A percentile compares a stretch with the other conserved stretches of the same genome.
Conservation (phyloP, 2,329 filamentous ascomycete genomes). For the Ophiocordyceps sinensis region DNA sequence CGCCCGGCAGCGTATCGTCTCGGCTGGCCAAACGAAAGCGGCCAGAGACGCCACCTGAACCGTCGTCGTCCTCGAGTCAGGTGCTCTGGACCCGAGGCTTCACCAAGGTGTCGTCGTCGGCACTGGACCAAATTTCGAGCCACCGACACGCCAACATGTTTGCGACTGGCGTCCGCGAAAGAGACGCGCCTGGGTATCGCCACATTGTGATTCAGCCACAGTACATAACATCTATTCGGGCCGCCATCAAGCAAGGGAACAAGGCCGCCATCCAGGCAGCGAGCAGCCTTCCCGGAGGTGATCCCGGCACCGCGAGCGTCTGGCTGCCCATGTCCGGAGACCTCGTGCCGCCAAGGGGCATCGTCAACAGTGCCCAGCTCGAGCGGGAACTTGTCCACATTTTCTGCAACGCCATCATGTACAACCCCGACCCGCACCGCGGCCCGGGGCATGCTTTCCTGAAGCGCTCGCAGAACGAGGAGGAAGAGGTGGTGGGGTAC, state of each 20-base stretch:
- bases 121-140: constrained; percentile 62
- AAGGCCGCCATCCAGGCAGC: constrained; percentile 47
- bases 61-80: constrained; percentile 44
- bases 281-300: constrained; percentile 44
- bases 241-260: constrained; percentile 60
- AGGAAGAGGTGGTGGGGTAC: constrained; percentile 39
- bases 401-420: constrained; percentile 98
- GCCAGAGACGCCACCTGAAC: constrained; percentile 31
- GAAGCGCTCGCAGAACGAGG: constrained; percentile 26
- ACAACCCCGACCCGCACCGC: constrained; percentile 70
- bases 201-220: constrained; percentile 61
- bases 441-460: constrained; percentile 52
- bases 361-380: constrained; percentile 84
- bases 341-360: constrained; percentile 70
- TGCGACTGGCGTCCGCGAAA: constrained; percentile 58
- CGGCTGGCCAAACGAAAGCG: constrained; percentile 41
- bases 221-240: constrained; percentile 64
- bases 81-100: constrained; percentile 67
- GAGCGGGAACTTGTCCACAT: constrained; percentile 91
- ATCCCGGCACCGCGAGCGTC: constrained; percentile 39
- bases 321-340: constrained; percentile 60
- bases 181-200: constrained; percentile 62
- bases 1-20: constrained; percentile 22
- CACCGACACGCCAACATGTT: constrained; percentile 73
- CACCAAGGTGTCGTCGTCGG: constrained; percentile 55